These are phyloP conservation scores for Plasmodium malariae DNA, from an alignment of 169 alveolate species.

Conservation along the genomic window DNA sequence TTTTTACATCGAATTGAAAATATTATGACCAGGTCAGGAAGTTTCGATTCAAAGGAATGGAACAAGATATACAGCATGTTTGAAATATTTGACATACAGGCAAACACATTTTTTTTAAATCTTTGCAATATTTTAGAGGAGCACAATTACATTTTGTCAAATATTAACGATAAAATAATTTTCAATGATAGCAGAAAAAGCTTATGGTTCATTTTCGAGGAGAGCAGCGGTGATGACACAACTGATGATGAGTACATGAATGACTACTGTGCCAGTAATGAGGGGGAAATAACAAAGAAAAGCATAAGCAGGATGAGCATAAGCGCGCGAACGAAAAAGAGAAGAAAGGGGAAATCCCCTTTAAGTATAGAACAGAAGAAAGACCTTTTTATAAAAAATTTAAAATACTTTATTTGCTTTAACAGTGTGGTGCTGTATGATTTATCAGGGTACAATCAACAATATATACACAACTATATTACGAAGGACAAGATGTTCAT, in stretches of 20 bases:
- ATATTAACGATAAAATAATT: neutral
- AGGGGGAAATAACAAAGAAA: neutral
- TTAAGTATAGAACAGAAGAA: neutral
- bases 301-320: neutral
- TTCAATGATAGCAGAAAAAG: constrained; percentile 20
- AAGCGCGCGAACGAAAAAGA: neutral
- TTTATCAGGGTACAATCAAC: constrained; percentile 1
- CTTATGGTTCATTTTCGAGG: constrained; percentile 1
- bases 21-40: constrained; percentile 66
- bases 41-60: constrained; percentile 74
- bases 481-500: constrained; percentile 10
- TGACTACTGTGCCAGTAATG: neutral
- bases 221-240: too few relatives aligned
- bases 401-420: constrained; percentile 19
- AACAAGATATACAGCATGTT: constrained; percentile 36
- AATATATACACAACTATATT: constrained; percentile 8
- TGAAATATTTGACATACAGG: constrained; percentile 29
- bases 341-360: neutral
- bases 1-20: constrained; percentile 46
- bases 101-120: constrained; percentile 14
- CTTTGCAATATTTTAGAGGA: constrained; percentile 14
- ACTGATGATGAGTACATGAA: neutral
- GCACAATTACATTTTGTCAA: constrained; percentile 7
- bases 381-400: constrained; percentile 22
- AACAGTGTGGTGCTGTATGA: constrained; percentile 35